These are phyloP conservation scores for Hippophae gyantsensis DNA, from an alignment of 306 rosid genomes.

Conservation along the genomic window DNA sequence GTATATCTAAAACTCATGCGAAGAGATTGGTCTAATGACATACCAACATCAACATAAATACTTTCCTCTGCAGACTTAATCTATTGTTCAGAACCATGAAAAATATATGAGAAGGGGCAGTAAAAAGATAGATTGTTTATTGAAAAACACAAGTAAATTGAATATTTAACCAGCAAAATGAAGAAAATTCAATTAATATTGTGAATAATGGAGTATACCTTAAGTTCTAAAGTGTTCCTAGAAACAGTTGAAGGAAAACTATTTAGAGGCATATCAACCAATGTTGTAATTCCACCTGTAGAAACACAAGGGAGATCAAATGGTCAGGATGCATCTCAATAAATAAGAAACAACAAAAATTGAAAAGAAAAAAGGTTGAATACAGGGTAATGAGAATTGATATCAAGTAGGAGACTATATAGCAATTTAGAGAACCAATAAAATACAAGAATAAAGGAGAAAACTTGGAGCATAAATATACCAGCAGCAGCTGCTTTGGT, in stretches of 20 bases:
- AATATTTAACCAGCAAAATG: neutral
- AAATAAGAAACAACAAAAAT: neutral
- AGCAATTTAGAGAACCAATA: neutral
- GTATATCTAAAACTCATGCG: neutral
- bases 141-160: neutral
- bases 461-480: conserved; percentile 16
- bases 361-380: too few relatives aligned
- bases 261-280: conserved; percentile 97
- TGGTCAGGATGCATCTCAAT: neutral
- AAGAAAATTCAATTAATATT: neutral
- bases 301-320: conserved; percentile 11
- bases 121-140: neutral
- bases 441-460: conserved; percentile 3
- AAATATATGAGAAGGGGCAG: conserved; percentile 8
- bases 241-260: conserved; percentile 76
- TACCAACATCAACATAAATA: conserved; percentile 85
- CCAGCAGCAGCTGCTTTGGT: conserved; percentile 98
- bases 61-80: conserved; percentile 59
- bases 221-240: conserved; percentile 63
- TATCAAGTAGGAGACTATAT: neutral
- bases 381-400: too few relatives aligned
- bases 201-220: conserved; percentile 30
- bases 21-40: conserved; percentile 19
- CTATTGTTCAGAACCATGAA: conserved; percentile 27
- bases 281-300: conserved; percentile 83